Percentiles rank a stretch among this genome's conserved stretches.
These are phyloP conservation scores for Jamesozyma hellenica DNA, from an alignment of 805 yeast species.

Conservation along the genomic window DNA sequence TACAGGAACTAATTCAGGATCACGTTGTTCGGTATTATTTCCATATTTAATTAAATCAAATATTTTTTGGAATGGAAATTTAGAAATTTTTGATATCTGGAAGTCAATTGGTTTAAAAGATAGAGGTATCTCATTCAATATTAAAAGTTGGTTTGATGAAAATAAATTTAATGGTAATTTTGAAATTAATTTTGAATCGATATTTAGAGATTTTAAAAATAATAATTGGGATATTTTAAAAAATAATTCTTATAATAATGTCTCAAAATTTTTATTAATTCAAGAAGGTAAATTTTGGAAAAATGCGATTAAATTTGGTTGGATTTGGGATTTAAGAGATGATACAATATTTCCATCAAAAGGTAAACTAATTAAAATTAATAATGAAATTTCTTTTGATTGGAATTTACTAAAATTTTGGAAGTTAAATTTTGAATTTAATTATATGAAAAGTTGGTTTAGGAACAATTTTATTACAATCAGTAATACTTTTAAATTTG, in stretches of 20 bases:
- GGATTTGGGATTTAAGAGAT: conserved; percentile 34
- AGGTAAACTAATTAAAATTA: conserved; percentile 36
- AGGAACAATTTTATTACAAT: conserved; percentile 32
- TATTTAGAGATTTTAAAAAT: conserved; percentile 29
- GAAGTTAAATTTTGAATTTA: conserved; percentile 27
- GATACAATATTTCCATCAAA: conserved; percentile 33
- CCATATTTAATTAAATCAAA: conserved; percentile 38
- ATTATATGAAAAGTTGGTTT: conserved; percentile 19
- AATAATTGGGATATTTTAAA: too few species aligned
- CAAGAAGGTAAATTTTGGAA: conserved; percentile 58
- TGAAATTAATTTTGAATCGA: conserved; percentile 8
- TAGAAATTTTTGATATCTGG: conserved; percentile 32
- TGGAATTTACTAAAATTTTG: conserved; percentile 9
- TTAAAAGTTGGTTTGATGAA: conserved; percentile 6
- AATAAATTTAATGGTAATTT: conserved; percentile 4
- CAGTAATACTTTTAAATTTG: conserved; percentile 42
- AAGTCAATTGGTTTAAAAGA: conserved; percentile 8
- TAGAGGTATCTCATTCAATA: conserved; percentile 2
- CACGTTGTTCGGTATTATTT: conserved; percentile 1
- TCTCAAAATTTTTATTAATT: conserved; percentile 46
- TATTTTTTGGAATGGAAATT: conserved; percentile 44
- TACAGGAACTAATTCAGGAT: conserved; percentile 42
- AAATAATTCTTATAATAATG: conserved; percentile 30
- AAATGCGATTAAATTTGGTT: conserved; percentile 37
- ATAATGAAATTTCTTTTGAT: conserved; percentile 36